A percentile compares a stretch with the other conserved stretches of the same genome.
Evolutionary conservation across 2,329 filamentous ascomycete species (phyloP).

Genomic region (Lasiodiplodia hormozganensis): DNA sequence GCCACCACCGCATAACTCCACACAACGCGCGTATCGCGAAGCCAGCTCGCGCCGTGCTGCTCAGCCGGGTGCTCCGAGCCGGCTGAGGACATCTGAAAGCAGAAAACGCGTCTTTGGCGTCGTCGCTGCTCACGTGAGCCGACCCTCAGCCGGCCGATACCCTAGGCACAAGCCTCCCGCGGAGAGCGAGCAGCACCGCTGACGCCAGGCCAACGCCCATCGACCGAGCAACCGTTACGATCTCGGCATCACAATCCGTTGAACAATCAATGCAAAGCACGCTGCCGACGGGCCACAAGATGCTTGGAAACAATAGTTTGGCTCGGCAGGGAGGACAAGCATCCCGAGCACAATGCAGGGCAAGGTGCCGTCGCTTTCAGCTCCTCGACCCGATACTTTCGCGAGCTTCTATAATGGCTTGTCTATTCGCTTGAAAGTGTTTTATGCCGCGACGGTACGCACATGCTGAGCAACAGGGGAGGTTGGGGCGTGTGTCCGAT

Average conservation of each 20-base stretch:
- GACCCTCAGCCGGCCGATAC: slow-evolving; percentile 2
- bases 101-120: background rate
- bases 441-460: background rate
- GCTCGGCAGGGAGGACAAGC: slow-evolving; percentile 23
- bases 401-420: background rate
- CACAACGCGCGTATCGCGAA: background rate
- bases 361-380: background rate
- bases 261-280: background rate
- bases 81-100: background rate
- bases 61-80: background rate
- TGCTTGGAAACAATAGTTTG: slow-evolving; percentile 2
- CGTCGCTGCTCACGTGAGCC: slow-evolving; percentile 15
- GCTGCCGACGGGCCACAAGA: background rate
- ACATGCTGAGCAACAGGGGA: background rate
- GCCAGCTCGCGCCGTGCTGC: background rate
- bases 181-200: background rate
- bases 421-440: background rate
- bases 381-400: background rate
- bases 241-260: background rate
- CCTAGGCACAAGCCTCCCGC: slow-evolving; percentile 8
- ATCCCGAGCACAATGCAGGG: slow-evolving; percentile 4
- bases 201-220: background rate
- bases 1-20: slow-evolving; percentile 13
- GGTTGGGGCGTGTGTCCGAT: background rate
- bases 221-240: slow-evolving; percentile 7